Percentiles rank a stretch among this genome's conserved stretches.
Conservation (phyloP, 2,329 filamentous ascomycete genomes). For the Rhinocladiella similis region DNA sequence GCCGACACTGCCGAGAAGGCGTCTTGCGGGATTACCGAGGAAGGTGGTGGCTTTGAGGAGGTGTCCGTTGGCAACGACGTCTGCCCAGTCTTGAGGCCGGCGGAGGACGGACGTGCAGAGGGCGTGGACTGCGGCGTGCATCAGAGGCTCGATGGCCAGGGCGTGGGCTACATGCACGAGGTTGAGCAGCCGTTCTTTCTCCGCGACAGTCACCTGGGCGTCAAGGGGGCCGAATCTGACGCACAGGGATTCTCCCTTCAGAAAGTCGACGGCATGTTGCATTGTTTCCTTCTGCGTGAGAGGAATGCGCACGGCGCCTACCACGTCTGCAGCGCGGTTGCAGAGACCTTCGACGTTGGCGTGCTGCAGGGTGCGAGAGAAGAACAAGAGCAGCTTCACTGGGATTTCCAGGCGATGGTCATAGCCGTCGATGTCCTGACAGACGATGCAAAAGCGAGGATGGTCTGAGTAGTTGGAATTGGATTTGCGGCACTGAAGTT, state of each 20-base stretch:
- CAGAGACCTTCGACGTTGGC: not conserved
- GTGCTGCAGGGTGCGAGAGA: not conserved
- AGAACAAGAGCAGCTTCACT: not conserved
- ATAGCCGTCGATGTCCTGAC: not conserved
- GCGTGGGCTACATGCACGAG: constrained; percentile 1
- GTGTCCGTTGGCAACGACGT: not conserved
- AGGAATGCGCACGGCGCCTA: not conserved
- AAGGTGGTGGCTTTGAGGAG: not conserved
- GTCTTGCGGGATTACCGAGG: not conserved
- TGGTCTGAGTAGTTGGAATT: not conserved
- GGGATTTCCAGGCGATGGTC: not conserved
- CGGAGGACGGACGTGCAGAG: constrained; percentile 1
- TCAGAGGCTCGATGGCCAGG: constrained; percentile 1
- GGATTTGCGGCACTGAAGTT: not conserved
- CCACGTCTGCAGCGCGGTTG: not conserved
- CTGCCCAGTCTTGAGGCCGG: constrained; percentile 1
- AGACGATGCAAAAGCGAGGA: not conserved
- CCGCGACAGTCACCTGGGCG: not conserved
- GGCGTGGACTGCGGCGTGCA: constrained; percentile 6
- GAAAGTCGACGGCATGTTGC: not conserved
- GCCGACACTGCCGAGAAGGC: not conserved
- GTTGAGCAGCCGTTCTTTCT: not conserved
- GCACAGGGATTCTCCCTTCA: not conserved
- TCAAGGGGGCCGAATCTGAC: not conserved
- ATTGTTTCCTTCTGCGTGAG: not conserved